Conservation (phyloP, 768 basidiomycete species). For the Porphyrellus cyaneotinctus region DNA sequence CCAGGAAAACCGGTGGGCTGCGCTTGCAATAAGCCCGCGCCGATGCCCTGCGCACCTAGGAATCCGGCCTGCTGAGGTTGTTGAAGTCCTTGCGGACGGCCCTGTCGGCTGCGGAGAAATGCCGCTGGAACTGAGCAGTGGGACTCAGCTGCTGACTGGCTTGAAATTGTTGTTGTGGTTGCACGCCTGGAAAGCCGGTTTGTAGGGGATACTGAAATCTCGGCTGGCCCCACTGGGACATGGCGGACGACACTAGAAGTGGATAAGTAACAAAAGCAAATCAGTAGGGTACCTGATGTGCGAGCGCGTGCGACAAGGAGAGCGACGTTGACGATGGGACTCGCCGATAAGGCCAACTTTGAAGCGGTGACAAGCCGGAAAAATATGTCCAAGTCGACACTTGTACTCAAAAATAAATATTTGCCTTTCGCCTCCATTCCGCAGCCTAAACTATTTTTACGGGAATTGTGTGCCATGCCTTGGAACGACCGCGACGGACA, state of each 20-base stretch:
- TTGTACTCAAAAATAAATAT: conserved; percentile 1
- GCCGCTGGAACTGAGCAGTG: conserved; percentile 39
- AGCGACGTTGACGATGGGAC: neutral
- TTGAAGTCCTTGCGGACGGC: conserved; percentile 37
- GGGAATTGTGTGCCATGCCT: too few species aligned
- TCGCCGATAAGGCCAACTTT: conserved; percentile 9
- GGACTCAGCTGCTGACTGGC: conserved; percentile 31
- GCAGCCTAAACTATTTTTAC: too few species aligned
- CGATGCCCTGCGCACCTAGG: conserved; percentile 32
- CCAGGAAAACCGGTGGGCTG: conserved; percentile 50
- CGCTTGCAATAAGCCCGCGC: conserved; percentile 38
- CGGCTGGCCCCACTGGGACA: conserved; percentile 77
- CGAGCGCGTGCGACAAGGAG: neutral
- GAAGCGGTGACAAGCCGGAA: conserved; percentile 12
- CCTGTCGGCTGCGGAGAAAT: conserved; percentile 64
- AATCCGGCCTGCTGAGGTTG: conserved; percentile 45
- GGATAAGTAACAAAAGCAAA: neutral
- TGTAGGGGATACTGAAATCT: conserved; percentile 73
- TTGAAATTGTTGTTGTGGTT: conserved; percentile 46
- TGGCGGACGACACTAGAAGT: conserved; percentile 29
- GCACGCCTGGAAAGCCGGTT: conserved; percentile 54
- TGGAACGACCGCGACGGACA: neutral
- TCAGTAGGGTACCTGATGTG: neutral
- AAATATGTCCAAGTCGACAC: conserved; percentile 8
- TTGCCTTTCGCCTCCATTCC: too few species aligned